A percentile compares a stretch with the other conserved stretches of the same genome.
phyloP scores from a whole-genome alignment of 2,329 filamentous ascomycete species.

The Fusarium humuli region DNA sequence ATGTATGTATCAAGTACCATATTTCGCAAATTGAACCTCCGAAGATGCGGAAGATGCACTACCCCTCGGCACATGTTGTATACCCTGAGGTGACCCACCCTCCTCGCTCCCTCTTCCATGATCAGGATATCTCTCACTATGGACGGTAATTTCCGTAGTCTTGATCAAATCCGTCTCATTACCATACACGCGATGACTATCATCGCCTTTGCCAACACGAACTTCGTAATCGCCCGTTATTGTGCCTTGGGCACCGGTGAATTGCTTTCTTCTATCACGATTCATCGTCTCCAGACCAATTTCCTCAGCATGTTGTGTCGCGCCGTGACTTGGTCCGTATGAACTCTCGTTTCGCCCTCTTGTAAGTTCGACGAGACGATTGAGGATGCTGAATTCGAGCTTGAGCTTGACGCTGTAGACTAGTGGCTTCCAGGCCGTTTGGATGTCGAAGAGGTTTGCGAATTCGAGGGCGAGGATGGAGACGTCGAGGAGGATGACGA shows the following conservation, averaged over 20 bases:
- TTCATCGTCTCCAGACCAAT: constrained; percentile 38
- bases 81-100: constrained; percentile 3
- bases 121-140: constrained; percentile 20
- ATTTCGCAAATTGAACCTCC: constrained; percentile 40
- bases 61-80: constrained; percentile 15
- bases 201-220: constrained; percentile 32
- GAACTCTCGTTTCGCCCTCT: constrained; percentile 37
- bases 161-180: constrained; percentile 30
- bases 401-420: constrained; percentile 54
- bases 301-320: constrained; percentile 15
- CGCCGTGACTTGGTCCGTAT: constrained; percentile 32
- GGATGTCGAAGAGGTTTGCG: constrained; percentile 52
- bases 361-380: constrained; percentile 48
- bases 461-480: constrained; percentile 51
- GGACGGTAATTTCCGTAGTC: constrained; percentile 37
- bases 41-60: constrained; percentile 39
- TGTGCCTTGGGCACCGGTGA: constrained; percentile 15
- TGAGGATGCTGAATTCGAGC: constrained; percentile 54
- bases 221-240: constrained; percentile 33
- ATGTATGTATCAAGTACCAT: neutral
- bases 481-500: constrained; percentile 56
- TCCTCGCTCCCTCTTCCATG: constrained; percentile 11
- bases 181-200: neutral
- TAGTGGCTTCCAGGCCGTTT: constrained; percentile 42
- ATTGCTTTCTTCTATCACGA: constrained; percentile 24